Evolutionary conservation across 2,329 filamentous ascomycete genomes (phyloP), one percentile per base, ranked within the genome.

Genomic region (Xylaria sp.): DNA sequence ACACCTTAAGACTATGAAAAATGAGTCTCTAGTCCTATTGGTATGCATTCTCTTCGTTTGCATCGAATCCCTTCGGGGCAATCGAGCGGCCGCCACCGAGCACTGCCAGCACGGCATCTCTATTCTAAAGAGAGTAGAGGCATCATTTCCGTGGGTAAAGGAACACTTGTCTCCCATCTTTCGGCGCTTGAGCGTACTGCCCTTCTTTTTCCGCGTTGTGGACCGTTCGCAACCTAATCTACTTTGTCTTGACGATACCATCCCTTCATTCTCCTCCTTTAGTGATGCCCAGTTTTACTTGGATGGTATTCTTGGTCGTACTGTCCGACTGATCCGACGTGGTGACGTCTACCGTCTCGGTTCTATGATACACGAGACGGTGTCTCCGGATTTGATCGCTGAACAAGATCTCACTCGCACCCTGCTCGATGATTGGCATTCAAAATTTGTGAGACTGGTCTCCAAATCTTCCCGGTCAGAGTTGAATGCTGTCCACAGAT

Each of bases 41-140:
- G 78, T 81, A 0, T 84, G 82, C 65, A 67, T 83, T 2, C 72
- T 84, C 17, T 84, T 84, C 65, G 76, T 81, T 42, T 84, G 81
- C 68, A 80, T 84, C 62, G 82, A 84, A 68, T 79, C 82, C 64
- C 73, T 84, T 0, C 78, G 79, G 0, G 81, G 78, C 9, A 77
- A 83, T 71, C 73, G 72, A 20, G 70, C 76, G 6, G 74, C 76
- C 3, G 82, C 81, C 0, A 75, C 79, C 4, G 74, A 74, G 9
- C 82, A 84, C 63, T 79, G 77, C 4, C 75, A 75, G 0, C 81
- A 83, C 63, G 82, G 82, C 10, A 75, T 82, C 17, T 69, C 70
- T 17, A 76, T 84, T 1, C 74, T 82, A 6, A 79, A 79, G 59
- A 71, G 71, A n/a, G 71, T 75, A 13, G 67, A 72, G 36, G 58